Evolutionary conservation across 2,329 filamentous ascomycete genomes (phyloP).

Genomic region (Diplocarpon mali): DNA sequence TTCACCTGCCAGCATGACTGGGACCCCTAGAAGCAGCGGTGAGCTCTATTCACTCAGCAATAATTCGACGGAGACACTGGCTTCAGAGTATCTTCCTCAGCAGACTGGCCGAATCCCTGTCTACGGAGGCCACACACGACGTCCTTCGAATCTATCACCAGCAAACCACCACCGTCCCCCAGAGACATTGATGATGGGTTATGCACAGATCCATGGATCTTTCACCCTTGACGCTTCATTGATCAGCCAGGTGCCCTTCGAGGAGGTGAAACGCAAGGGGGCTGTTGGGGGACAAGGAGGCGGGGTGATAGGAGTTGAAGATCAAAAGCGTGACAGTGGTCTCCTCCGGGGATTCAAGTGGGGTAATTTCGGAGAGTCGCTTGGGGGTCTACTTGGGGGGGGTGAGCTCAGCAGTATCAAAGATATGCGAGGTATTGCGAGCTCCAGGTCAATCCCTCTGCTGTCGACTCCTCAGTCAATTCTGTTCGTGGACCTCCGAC

Average conservation of each 20-base stretch:
- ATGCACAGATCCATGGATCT: conserved; percentile 84
- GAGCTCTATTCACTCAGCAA: conserved; percentile 96
- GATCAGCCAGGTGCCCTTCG: conserved; percentile 80
- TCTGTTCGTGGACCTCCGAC: conserved; percentile 82
- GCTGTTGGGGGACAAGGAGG: conserved; percentile 80
- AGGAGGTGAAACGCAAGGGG: conserved; percentile 90
- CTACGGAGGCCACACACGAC: conserved; percentile 30
- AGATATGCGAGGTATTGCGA: conserved; percentile 83
- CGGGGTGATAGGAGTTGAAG: conserved; percentile 72
- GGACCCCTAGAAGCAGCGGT: conserved; percentile 79
- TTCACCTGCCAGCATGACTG: conserved; percentile 63
- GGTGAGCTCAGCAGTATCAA: conserved; percentile 87
- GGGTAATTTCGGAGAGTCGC: conserved; percentile 76
- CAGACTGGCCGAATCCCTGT: conserved; percentile 32
- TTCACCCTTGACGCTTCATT: conserved; percentile 88
- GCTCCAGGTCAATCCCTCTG: conserved; percentile 76
- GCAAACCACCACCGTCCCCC: conserved; percentile 40
- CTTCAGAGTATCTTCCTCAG: conserved; percentile 72
- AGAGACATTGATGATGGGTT: conserved; percentile 94
- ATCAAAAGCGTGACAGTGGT: conserved; percentile 61
- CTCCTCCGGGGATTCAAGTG: conserved; percentile 79
- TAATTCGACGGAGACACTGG: conserved; percentile 84
- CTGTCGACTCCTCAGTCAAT: conserved; percentile 94
- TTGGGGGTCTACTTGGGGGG: conserved; percentile 77
- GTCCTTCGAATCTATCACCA: conserved; percentile 33